A percentile compares a stretch with the other conserved stretches of the same genome.
phyloP scores from a whole-genome alignment of 208 protist species.

The Acanthamoeba culbertsoni region DNA sequence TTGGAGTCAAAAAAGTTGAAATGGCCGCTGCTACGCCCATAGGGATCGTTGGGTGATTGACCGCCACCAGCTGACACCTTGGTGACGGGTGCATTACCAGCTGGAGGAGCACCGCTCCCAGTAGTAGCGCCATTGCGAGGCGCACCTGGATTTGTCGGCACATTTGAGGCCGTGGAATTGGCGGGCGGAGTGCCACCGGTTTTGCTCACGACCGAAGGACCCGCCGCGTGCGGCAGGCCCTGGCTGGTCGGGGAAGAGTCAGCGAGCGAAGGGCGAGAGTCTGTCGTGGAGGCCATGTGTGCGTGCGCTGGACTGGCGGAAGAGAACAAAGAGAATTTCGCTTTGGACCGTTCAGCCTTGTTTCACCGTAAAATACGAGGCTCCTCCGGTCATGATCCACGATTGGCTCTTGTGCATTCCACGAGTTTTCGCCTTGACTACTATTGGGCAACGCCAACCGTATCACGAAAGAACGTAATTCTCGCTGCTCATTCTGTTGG shows the following conservation, averaged over 20 bases:
- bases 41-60: not conserved
- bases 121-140: not conserved
- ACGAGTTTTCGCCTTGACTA: not conserved
- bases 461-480: not conserved
- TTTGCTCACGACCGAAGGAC: not conserved
- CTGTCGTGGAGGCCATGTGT: constrained; percentile 1
- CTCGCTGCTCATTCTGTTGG: not conserved
- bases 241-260: not conserved
- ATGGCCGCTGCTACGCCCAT: not conserved
- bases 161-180: not conserved
- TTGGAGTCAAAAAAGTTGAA: not conserved
- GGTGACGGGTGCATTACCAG: not conserved
- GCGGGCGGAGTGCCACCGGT: not conserved
- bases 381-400: not conserved
- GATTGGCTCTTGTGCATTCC: not conserved
- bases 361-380: constrained; percentile 1
- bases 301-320: not conserved
- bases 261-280: not conserved
- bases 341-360: not conserved
- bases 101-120: not conserved
- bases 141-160: not conserved
- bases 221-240: not conserved
- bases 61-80: not conserved
- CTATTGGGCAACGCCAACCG: not conserved
- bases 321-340: not conserved